Percentiles rank a stretch among this genome's conserved stretches.
These are phyloP conservation scores for Syzygium oleosum DNA, from an alignment of 345 rosid genomes.

Conservation along the genomic window DNA sequence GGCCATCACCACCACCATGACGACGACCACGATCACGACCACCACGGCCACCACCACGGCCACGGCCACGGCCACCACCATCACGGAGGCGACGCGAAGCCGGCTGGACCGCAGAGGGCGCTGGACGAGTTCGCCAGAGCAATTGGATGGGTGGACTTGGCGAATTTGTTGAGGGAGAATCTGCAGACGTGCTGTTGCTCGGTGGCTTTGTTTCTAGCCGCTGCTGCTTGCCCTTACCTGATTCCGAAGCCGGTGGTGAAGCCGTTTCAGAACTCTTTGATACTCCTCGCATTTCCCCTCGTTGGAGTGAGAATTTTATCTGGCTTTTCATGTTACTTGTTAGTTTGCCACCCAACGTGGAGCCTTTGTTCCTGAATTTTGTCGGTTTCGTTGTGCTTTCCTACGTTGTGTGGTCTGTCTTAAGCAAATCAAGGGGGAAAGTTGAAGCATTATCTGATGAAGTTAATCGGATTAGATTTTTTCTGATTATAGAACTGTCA, in stretches of 20 bases:
- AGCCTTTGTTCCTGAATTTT: not conserved
- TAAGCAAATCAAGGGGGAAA: not conserved
- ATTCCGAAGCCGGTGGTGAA: constrained; percentile 52
- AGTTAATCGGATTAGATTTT: not conserved
- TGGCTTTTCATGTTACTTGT: not conserved
- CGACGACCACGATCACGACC: constrained; percentile 5
- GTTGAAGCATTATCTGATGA: not conserved
- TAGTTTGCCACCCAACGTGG: not conserved
- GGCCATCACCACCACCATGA: constrained; percentile 5
- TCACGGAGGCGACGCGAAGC: constrained; percentile 26
- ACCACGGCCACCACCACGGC: constrained; percentile 6
- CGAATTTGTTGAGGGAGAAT: constrained; percentile 76
- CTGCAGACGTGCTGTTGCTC: constrained; percentile 79
- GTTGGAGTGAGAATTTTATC: constrained; percentile 55
- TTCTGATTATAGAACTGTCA: not conserved
- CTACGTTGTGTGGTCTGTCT: not conserved
- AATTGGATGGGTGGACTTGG: constrained; percentile 63
- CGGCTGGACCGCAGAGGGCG: constrained; percentile 38
- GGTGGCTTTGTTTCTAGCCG: constrained; percentile 59
- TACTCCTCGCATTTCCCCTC: constrained; percentile 71
- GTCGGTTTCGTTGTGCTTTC: not conserved
- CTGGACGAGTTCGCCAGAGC: constrained; percentile 58
- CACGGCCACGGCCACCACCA: constrained; percentile 24
- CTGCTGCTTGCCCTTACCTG: constrained; percentile 67
- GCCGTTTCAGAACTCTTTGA: constrained; percentile 56